phyloP scores from a whole-genome alignment of 2,329 filamentous ascomycete genomes.

The Scedosporium boydii region DNA sequence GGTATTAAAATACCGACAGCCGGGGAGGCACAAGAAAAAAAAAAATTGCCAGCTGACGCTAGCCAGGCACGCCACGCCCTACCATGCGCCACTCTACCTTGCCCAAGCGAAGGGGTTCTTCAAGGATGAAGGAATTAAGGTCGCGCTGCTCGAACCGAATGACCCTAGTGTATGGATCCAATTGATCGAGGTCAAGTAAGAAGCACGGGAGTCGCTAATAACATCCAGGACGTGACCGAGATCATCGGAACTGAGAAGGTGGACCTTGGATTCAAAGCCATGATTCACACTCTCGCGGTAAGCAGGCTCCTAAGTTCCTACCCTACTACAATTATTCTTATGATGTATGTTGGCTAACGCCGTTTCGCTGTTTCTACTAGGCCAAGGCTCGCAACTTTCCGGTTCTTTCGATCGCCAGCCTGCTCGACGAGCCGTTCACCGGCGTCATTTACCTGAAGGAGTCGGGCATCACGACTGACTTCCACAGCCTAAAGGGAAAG shows the following conservation, averaged over 20 bases:
- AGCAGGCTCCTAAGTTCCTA: too few species aligned
- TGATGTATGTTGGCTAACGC: slow-evolving; percentile 6
- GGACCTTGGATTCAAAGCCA: slow-evolving; percentile 73
- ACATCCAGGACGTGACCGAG: slow-evolving; percentile 60
- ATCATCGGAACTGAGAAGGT: slow-evolving; percentile 70
- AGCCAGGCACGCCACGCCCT: slow-evolving; percentile 67
- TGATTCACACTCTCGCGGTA: slow-evolving; percentile 73
- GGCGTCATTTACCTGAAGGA: slow-evolving; percentile 68
- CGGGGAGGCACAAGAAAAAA: slow-evolving; percentile 4
- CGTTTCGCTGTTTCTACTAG: slow-evolving; percentile 21
- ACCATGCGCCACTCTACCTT: slow-evolving; percentile 69
- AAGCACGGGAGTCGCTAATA: neutral
- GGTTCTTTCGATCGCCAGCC: slow-evolving; percentile 61
- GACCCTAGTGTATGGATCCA: slow-evolving; percentile 53
- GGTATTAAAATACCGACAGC: slow-evolving; percentile 39
- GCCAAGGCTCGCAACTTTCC: slow-evolving; percentile 69
- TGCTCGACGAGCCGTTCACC: slow-evolving; percentile 73
- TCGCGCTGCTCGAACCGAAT: slow-evolving; percentile 69
- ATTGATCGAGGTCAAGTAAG: neutral
- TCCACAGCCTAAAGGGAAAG: slow-evolving; percentile 65
- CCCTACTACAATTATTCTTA: too few species aligned
- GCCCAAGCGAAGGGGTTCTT: slow-evolving; percentile 69
- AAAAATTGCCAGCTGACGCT: slow-evolving; percentile 5
- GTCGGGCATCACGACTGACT: slow-evolving; percentile 66
- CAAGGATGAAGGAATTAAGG: slow-evolving; percentile 66